Base-by-base conservation (phyloP, 768 basidiomycete genomes). In the Sporobolomyces roseus region DNA sequence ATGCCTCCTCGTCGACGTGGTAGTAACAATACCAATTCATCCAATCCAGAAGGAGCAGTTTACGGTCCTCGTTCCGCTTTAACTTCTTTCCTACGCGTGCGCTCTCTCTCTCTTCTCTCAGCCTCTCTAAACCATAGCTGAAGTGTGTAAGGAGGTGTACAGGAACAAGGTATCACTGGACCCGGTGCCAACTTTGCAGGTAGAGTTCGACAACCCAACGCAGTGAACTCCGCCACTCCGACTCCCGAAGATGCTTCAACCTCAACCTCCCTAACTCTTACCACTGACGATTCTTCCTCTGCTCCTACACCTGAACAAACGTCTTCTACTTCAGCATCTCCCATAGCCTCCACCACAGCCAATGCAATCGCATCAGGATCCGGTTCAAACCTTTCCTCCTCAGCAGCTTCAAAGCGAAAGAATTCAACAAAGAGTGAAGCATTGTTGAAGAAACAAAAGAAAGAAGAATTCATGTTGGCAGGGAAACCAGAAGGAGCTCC, bases 51-150 rank as follows among this genome's bases (percentile, higher is more conserved):
- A n/a, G 55, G 48, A 4, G 88, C 88, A 66, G 85, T 91, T 49
- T 84, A 87, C 17, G 90, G 91, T 0, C 90, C 91, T 3, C 85
- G 88, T 0, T 91, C 89, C 27, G 90, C 90, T 0, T 79, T 92
- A 17, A 91, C 90, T 41, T 88, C 90, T 70, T 92, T 88, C 72
- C 80, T 92, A 38, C 84, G 84, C 74, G 90, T 88, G 19, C 30
- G 60, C 21, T 14, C 25, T 32, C 38, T 25, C 36, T 19, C 41
- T 38, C 19, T 36, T 32, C 35, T 36, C 25, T 38, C 35, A 17
- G 32, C 5, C 2, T 21, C 27, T 7, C 46, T 19, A 33, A 12
- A 8, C 45, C 55, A 48, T 23, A 41, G 1, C 25, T n/a, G 35
- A 17, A 41, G 38, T 17, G 17, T 41, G 21, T n/a, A 46, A 36